These are phyloP conservation scores for Erigeron canadensis DNA, from an alignment of 129 eudicot genomes.

Conservation along the genomic window DNA sequence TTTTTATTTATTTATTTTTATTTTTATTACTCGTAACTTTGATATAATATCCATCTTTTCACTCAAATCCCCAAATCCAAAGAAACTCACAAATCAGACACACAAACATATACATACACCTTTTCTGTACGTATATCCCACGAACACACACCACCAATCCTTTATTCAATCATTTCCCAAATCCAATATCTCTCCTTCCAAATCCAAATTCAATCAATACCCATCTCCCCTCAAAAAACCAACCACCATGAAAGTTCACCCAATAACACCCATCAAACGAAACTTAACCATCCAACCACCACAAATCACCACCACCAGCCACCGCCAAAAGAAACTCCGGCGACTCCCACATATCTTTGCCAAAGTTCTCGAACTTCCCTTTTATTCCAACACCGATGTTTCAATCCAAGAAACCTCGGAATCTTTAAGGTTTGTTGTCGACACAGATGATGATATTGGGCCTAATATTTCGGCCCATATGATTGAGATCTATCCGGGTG, in stretches of 20 bases:
- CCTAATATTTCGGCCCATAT: slow-evolving; percentile 55
- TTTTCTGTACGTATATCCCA: slow-evolving; percentile 21
- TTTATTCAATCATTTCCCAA: slow-evolving; percentile 17
- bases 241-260: slow-evolving; percentile 83
- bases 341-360: slow-evolving; percentile 97
- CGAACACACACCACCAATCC: slow-evolving; percentile 24
- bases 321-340: slow-evolving; percentile 76
- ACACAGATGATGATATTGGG: slow-evolving; percentile 57
- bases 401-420: slow-evolving; percentile 58
- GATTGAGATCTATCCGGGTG: slow-evolving; percentile 84
- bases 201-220: not conserved
- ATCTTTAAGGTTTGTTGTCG: slow-evolving; percentile 54
- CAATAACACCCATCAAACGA: slow-evolving; percentile 45
- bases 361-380: slow-evolving; percentile 87
- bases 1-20: too few species aligned
- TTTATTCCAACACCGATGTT: slow-evolving; percentile 80
- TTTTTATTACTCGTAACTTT: too few species aligned
- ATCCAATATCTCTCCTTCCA: not conserved
- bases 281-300: slow-evolving; percentile 63
- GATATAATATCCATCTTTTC: too few species aligned
- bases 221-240: not conserved
- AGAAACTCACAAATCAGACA: slow-evolving; percentile 14
- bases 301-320: slow-evolving; percentile 26
- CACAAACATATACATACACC: slow-evolving; percentile 21
- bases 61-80: slow-evolving; percentile 1